These are phyloP conservation scores for Spencermartinsiella ligniputridi DNA, from an alignment of 1,139 yeast genomes.

Conservation along the genomic window DNA sequence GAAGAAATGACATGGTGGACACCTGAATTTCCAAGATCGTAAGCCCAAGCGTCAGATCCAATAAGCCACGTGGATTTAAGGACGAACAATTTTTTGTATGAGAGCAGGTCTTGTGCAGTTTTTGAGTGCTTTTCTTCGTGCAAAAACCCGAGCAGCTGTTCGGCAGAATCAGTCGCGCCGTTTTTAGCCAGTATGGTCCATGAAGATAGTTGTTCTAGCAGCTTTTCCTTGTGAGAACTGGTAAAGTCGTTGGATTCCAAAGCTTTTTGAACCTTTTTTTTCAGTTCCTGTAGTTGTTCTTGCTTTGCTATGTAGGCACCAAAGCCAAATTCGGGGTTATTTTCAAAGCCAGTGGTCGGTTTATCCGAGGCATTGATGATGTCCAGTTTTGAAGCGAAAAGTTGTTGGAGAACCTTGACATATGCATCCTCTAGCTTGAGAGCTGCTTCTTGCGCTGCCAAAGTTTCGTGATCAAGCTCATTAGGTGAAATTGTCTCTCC, in stretches of 20 bases:
- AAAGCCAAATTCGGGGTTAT: slow-evolving; percentile 78
- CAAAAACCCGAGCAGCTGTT: slow-evolving; percentile 41
- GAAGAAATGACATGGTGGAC: slow-evolving; percentile 79
- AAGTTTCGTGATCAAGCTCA: slow-evolving; percentile 17
- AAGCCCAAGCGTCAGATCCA: slow-evolving; percentile 95
- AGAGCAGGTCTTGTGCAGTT: slow-evolving; percentile 44
- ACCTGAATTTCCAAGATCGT: slow-evolving; percentile 88
- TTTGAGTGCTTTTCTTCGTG: slow-evolving; percentile 39
- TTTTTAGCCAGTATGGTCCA: slow-evolving; percentile 47
- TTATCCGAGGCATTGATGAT: slow-evolving; percentile 56
- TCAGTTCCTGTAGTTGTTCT: slow-evolving; percentile 42
- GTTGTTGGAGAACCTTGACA: slow-evolving; percentile 66
- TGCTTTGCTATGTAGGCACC: slow-evolving; percentile 66
- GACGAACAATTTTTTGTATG: slow-evolving; percentile 43
- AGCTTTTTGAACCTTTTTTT: slow-evolving; percentile 46
- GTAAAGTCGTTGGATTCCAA: slow-evolving; percentile 48
- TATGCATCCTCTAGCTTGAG: slow-evolving; percentile 70
- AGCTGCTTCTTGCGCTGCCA: slow-evolving; percentile 43
- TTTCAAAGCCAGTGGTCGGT: slow-evolving; percentile 37
- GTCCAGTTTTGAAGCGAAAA: slow-evolving; percentile 49
- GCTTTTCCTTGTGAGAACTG: slow-evolving; percentile 42
- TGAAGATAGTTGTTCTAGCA: slow-evolving; percentile 57
- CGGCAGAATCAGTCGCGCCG: slow-evolving; percentile 29
- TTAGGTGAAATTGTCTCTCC: slow-evolving; percentile 39
- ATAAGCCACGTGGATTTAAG: slow-evolving; percentile 70